Conservation (phyloP, 1,284 basidiomycete genomes). For the Pseudozyma sp. region DNA sequence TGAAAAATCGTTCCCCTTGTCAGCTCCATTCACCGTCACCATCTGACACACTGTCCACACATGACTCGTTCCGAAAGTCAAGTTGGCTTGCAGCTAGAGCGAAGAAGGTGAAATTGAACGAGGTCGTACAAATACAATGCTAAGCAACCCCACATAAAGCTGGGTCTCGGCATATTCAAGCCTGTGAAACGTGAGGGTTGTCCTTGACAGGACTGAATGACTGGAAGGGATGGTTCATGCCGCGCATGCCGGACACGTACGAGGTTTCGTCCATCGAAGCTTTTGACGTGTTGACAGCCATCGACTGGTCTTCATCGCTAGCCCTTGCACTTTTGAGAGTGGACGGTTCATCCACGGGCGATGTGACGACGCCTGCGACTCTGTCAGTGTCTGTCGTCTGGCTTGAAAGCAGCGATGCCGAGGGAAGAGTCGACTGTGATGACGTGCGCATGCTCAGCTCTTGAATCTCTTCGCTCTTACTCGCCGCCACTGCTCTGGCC, state of each 20-base stretch:
- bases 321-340: background rate
- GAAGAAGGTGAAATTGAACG: too few relatives aligned
- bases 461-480: conserved; percentile 14
- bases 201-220: conserved; percentile 28
- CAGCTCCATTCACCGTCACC: too few relatives aligned
- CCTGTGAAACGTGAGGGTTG: background rate
- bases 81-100: too few relatives aligned
- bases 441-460: conserved; percentile 12
- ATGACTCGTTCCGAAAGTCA: too few relatives aligned
- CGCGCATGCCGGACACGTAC: conserved; percentile 16
- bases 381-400: conserved; percentile 3
- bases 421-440: conserved; percentile 1
- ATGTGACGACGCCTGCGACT: background rate
- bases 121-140: background rate
- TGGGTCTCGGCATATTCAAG: background rate
- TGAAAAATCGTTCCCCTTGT: background rate
- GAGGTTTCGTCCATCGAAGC: conserved; percentile 11
- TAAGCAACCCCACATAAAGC: background rate
- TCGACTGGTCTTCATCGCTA: conserved; percentile 4
- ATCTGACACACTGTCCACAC: too few relatives aligned
- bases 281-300: conserved; percentile 1
- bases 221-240: conserved; percentile 14
- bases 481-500: background rate
- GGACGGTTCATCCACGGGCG: conserved; percentile 1
- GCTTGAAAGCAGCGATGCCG: conserved; percentile 5